Conservation (phyloP, 108 stramenopile genomes). For the Skeletonema potamos region DNA sequence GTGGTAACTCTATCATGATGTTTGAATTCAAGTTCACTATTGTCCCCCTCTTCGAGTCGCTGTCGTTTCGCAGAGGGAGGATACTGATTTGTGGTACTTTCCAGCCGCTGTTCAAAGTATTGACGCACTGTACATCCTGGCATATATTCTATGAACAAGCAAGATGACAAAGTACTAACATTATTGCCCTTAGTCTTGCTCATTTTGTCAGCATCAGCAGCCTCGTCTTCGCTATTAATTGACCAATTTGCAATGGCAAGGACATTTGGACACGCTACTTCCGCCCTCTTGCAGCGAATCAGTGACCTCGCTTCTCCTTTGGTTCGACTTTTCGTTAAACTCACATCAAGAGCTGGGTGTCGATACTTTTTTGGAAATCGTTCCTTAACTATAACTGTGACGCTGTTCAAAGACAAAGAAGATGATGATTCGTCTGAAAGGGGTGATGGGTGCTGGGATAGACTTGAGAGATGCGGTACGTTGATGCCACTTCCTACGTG, state of each 20-base stretch:
- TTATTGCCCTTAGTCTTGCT: neutral
- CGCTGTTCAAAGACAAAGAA: neutral
- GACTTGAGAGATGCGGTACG: slow-evolving; percentile 17
- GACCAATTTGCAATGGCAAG: slow-evolving; percentile 60
- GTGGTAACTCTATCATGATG: slow-evolving; percentile 36
- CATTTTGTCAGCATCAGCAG: slow-evolving; percentile 29
- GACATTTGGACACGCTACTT: slow-evolving; percentile 61
- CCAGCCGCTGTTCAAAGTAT: slow-evolving; percentile 39
- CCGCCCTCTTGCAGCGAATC: slow-evolving; percentile 54
- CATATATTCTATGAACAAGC: slow-evolving; percentile 71
- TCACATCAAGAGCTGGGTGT: slow-evolving; percentile 88
- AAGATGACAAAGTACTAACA: slow-evolving; percentile 20
- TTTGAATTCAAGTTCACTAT: neutral
- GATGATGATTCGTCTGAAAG: neutral
- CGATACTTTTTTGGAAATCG: slow-evolving; percentile 94
- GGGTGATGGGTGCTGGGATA: slow-evolving; percentile 22
- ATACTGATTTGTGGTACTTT: slow-evolving; percentile 1
- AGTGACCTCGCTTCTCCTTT: slow-evolving; percentile 76
- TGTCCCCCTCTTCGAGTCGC: slow-evolving; percentile 4
- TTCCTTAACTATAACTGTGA: slow-evolving; percentile 81
- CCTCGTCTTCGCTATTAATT: slow-evolving; percentile 16
- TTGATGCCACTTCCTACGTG: slow-evolving; percentile 40
- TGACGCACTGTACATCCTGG: slow-evolving; percentile 68
- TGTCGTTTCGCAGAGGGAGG: neutral
- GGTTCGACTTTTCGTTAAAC: slow-evolving; percentile 86